A percentile compares a stretch with the other conserved stretches of the same genome.
Evolutionary conservation across 2,329 filamentous ascomycete species (phyloP).

Genomic region (Ophiostoma ips): DNA sequence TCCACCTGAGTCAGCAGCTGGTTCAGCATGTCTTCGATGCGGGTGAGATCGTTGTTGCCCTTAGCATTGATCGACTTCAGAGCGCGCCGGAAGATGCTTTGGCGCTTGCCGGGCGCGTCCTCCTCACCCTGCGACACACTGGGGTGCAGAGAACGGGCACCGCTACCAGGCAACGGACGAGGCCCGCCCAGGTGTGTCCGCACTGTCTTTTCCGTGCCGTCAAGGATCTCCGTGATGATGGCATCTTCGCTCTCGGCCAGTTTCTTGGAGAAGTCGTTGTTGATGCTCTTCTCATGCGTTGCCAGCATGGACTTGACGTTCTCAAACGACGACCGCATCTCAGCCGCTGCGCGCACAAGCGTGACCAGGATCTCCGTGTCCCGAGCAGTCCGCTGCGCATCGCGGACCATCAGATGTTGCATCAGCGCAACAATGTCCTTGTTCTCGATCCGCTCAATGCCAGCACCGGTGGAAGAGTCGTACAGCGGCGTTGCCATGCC

Average conservation of each 20-base stretch:
- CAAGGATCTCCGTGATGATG: slow-evolving; percentile 75
- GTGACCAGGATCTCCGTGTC: slow-evolving; percentile 95
- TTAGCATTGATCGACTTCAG: slow-evolving; percentile 80
- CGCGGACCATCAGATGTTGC: slow-evolving; percentile 95
- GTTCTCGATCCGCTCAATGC: slow-evolving; percentile 83
- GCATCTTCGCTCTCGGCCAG: slow-evolving; percentile 70
- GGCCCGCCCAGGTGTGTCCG: slow-evolving; percentile 76
- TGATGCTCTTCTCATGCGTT: slow-evolving; percentile 77
- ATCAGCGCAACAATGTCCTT: slow-evolving; percentile 95
- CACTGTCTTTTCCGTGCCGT: slow-evolving; percentile 73
- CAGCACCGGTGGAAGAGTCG: slow-evolving; percentile 74
- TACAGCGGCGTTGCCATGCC: slow-evolving; percentile 83
- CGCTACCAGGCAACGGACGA: slow-evolving; percentile 59
- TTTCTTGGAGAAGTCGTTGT: slow-evolving; percentile 65
- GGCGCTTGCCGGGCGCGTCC: slow-evolving; percentile 59
- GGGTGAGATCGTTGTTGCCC: slow-evolving; percentile 72
- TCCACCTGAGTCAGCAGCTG: slow-evolving; percentile 89
- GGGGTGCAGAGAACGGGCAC: slow-evolving; percentile 43
- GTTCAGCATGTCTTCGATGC: slow-evolving; percentile 85
- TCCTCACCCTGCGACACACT: slow-evolving; percentile 42
- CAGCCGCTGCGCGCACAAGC: slow-evolving; percentile 80
- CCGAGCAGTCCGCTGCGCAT: slow-evolving; percentile 87
- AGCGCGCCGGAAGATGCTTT: slow-evolving; percentile 89
- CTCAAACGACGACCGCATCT: slow-evolving; percentile 94
- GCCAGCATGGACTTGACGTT: slow-evolving; percentile 88